These are phyloP conservation scores for Nitzschia inconspicua DNA, from an alignment of 108 stramenopile genomes.

Conservation along the genomic window DNA sequence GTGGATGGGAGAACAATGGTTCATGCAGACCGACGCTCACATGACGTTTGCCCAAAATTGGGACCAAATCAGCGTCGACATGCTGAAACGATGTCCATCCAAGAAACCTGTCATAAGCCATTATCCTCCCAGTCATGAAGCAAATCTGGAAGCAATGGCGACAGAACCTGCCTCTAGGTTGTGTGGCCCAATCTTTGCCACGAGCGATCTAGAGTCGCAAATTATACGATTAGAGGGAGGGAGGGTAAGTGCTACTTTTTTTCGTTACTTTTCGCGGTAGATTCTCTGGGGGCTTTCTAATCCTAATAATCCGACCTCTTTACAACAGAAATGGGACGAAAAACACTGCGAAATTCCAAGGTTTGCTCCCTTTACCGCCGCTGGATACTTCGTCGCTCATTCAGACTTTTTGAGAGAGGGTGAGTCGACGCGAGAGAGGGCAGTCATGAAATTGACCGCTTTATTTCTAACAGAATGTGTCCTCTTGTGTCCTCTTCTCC, in stretches of 20 bases:
- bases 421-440: neutral
- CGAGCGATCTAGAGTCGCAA: conserved; percentile 81
- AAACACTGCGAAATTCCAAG: conserved; percentile 58
- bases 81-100: conserved; percentile 75
- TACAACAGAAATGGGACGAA: conserved; percentile 47
- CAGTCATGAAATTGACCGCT: neutral
- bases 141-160: conserved; percentile 44
- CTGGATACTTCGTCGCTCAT: conserved; percentile 77
- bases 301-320: no score
- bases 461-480: conserved; percentile 30
- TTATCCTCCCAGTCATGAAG: conserved; percentile 78
- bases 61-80: conserved; percentile 80
- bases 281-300: no score
- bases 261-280: no score
- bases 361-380: conserved; percentile 82
- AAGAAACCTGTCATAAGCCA: conserved; percentile 87
- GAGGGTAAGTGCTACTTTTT: conserved; percentile 17
- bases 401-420: conserved; percentile 36
- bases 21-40: conserved; percentile 96
- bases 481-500: conserved; percentile 27
- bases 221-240: conserved; percentile 84
- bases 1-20: conserved; percentile 94
- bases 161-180: conserved; percentile 52
- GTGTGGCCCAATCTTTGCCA: conserved; percentile 86
- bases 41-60: conserved; percentile 76